Conservation (phyloP, 257 asterid genomes). For the Paraleonurus japonicus region DNA sequence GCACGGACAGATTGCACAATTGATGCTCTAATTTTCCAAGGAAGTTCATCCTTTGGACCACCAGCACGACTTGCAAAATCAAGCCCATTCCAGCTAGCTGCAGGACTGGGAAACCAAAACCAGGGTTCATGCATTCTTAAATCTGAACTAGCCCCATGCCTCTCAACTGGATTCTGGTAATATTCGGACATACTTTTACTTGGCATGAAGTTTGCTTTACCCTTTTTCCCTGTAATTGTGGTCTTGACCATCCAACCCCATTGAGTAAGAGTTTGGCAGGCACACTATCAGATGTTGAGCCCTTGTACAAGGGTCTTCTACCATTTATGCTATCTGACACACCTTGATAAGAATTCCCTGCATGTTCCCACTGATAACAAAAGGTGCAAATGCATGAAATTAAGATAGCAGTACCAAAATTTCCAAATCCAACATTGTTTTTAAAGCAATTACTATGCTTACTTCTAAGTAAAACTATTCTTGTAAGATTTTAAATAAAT, state of each 20-base stretch:
- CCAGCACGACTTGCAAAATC: constrained; percentile 76
- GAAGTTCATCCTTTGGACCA: constrained; percentile 82
- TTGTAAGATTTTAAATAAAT: not conserved
- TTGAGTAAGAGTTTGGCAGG: constrained; percentile 69
- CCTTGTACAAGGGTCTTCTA: constrained; percentile 47
- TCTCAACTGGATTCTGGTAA: constrained; percentile 50
- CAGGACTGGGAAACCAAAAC: constrained; percentile 92
- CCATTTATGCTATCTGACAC: constrained; percentile 46
- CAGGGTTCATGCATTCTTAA: constrained; percentile 72
- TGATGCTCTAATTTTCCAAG: constrained; percentile 94
- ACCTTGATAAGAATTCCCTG: constrained; percentile 65
- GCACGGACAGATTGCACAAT: constrained; percentile 81
- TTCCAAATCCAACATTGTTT: constrained; percentile 22
- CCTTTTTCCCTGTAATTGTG: constrained; percentile 70
- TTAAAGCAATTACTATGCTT: constrained; percentile 1
- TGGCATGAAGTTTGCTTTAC: constrained; percentile 39
- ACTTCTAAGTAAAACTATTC: constrained; percentile 3
- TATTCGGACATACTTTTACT: constrained; percentile 35
- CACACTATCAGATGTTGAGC: constrained; percentile 47
- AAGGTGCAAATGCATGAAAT: constrained; percentile 24
- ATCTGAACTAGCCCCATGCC: constrained; percentile 42
- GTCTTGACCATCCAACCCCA: constrained; percentile 88
- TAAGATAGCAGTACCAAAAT: not conserved
- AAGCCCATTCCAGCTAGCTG: constrained; percentile 63
- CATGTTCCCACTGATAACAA: constrained; percentile 77